Percentiles rank a stretch among this genome's conserved stretches.
phyloP scores from a whole-genome alignment of 2,329 filamentous ascomycete species.

The Aspergillus sp. region DNA sequence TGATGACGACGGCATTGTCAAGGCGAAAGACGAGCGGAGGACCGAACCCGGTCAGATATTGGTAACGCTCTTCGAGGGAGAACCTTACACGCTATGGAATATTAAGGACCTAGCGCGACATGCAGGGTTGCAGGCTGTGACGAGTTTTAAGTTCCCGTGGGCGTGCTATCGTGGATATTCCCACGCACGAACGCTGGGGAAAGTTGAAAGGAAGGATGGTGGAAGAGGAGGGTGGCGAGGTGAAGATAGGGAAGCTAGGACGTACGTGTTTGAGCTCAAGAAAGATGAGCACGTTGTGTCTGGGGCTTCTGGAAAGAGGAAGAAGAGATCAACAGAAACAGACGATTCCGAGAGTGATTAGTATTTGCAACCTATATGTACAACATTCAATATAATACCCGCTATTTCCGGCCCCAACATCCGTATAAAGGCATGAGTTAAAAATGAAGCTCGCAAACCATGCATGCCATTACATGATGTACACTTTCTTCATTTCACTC shows the following conservation, averaged over 20 bases:
- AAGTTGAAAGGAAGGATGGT: slow-evolving; percentile 42
- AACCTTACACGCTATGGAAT: slow-evolving; percentile 96
- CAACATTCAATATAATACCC: background rate
- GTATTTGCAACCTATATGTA: background rate
- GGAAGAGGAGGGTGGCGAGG: slow-evolving; percentile 47
- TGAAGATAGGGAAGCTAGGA: slow-evolving; percentile 47
- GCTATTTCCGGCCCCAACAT: background rate
- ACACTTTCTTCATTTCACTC: slow-evolving; percentile 77
- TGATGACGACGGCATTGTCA: background rate
- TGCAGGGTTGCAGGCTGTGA: slow-evolving; percentile 46
- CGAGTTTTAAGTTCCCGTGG: slow-evolving; percentile 51
- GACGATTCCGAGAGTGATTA: slow-evolving; percentile 37
- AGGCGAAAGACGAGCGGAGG: slow-evolving; percentile 17
- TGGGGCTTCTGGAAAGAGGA: slow-evolving; percentile 28
- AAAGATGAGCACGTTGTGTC: slow-evolving; percentile 26
- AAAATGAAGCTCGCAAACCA: background rate
- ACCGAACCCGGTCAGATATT: slow-evolving; percentile 59
- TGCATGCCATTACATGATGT: slow-evolving; percentile 64
- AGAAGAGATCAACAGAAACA: slow-evolving; percentile 31
- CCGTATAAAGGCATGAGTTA: background rate
- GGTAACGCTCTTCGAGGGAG: slow-evolving; percentile 86
- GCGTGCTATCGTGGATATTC: slow-evolving; percentile 47
- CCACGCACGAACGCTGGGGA: slow-evolving; percentile 48
- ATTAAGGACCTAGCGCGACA: slow-evolving; percentile 82
- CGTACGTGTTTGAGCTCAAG: slow-evolving; percentile 48